Percentiles rank a stretch among this genome's conserved stretches.
phyloP scores from a whole-genome alignment of 2,329 filamentous ascomycete genomes.

The Triangularia verruculosa region DNA sequence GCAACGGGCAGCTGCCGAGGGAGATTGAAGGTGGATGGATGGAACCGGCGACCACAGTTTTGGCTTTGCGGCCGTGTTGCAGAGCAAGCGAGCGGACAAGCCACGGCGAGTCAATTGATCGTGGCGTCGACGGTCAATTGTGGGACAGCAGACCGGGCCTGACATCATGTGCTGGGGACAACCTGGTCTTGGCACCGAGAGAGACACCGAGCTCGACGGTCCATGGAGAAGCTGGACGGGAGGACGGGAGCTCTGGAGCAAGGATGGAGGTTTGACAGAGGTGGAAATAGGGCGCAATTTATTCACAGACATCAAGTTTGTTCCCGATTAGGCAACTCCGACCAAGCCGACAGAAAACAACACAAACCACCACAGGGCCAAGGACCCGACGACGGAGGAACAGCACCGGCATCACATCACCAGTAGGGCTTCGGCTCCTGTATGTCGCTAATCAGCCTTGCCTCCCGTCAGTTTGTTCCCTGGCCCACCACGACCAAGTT shows the following conservation, averaged over 20 bases:
- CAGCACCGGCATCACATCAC: not conserved
- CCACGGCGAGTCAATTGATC: slow-evolving; percentile 7
- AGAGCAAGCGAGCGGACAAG: not conserved
- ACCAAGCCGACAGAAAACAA: not conserved
- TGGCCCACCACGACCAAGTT: slow-evolving; percentile 9
- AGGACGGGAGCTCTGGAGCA: slow-evolving; percentile 3
- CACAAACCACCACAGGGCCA: not conserved
- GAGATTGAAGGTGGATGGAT: not conserved
- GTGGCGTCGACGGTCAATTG: slow-evolving; percentile 2
- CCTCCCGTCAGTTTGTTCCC: not conserved
- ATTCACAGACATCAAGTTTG: not conserved
- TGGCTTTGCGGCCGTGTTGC: slow-evolving; percentile 5
- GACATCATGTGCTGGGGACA: slow-evolving; percentile 9
- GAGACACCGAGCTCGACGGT: slow-evolving; percentile 4
- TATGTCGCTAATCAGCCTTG: not conserved
- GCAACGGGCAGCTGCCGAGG: not conserved
- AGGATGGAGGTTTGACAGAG: slow-evolving; percentile 4
- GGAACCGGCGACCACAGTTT: not conserved
- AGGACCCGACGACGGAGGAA: not conserved
- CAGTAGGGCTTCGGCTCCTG: not conserved
- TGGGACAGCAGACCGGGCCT: not conserved
- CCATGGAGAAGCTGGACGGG: not conserved
- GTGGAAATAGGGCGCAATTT: not conserved
- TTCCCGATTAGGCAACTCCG: not conserved
- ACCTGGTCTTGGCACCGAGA: slow-evolving; percentile 6